phyloP scores from a whole-genome alignment of 2,329 filamentous ascomycete species.

The Fusarium albosuccineum region DNA sequence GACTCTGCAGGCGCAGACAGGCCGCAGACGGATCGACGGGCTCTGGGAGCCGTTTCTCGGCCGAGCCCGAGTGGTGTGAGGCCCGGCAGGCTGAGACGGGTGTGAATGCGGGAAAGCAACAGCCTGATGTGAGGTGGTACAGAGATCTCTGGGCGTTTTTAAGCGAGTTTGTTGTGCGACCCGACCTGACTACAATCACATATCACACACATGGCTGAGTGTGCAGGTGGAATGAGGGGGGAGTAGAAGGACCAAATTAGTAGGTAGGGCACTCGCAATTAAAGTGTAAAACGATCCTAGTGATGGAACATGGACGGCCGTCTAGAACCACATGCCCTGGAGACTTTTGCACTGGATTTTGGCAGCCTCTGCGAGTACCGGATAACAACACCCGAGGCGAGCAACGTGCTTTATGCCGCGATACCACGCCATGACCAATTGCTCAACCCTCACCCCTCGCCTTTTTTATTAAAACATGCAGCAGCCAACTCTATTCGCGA shows the following conservation, averaged over 20 bases:
- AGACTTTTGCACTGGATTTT: too few species aligned
- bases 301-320: too few species aligned
- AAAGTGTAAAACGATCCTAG: too few species aligned
- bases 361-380: too few species aligned
- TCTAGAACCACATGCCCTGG: too few species aligned
- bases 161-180: conserved; percentile 6
- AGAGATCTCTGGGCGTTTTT: background rate
- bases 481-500: background rate
- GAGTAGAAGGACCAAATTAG: too few species aligned
- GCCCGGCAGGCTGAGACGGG: conserved; percentile 26
- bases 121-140: conserved; percentile 17
- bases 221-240: conserved; percentile 3
- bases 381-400: too few species aligned
- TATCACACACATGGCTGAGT: conserved; percentile 9
- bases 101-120: conserved; percentile 1
- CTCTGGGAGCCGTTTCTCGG: background rate
- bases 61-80: conserved; percentile 9
- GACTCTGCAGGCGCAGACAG: conserved; percentile 4
- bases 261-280: too few species aligned
- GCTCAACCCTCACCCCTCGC: too few species aligned
- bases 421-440: too few species aligned
- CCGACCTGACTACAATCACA: conserved; percentile 4
- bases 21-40: background rate
- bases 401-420: too few species aligned
- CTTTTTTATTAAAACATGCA: background rate